Base-by-base conservation (phyloP, 306 rosid species). In the Trifolium subterraneum region DNA sequence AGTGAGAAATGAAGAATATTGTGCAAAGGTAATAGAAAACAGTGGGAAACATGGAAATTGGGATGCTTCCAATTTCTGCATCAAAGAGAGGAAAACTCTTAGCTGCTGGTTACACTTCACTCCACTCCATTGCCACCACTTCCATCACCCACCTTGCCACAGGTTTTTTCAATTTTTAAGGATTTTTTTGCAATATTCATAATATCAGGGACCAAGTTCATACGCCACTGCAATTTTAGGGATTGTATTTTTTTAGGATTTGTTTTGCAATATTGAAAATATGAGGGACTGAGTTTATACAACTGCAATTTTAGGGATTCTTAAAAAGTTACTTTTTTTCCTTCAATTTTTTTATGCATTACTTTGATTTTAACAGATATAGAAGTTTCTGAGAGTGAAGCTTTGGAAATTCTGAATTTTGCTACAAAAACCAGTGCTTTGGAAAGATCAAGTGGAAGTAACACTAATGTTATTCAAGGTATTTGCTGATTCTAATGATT, bases 41-140 rank as follows among this genome's bases (percentile, higher is more conserved):
- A n/a, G n/a, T n/a, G n/a, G 3, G 45, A 39, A 31, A 10, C 52
- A 93, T 89, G 97, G 98, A 93, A 75, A 88, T 93, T n/a, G 97
- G 90, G 35, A 85, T 89, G 80, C 79, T 93, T 35, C 93, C 96
- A 78, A 85, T 91, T 56, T 84, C 92, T 39, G 85, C 96, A 20
- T 86, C 97, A 9, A 91, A 82, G 78, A 86, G 97, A 76, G 91
- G 93, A 41, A 93, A 93, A 56, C 89, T 93, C 70, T 79, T 93
- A 42, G 86, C 96, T 15, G 87, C 93, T 2, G 97, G 96, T 71
- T 91, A 89, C 35, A 88, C 90, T 16, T 70, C 88, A 6, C 88
- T 89, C 10, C 45, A 79, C 69, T 70, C 96, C 47, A 84, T 93
- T 67, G 64, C 92, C 29, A 78, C 81, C 23, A 55, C 84, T 63